phyloP scores from a whole-genome alignment of 2,329 filamentous ascomycete genomes.

The Cladorrhinum sp. region DNA sequence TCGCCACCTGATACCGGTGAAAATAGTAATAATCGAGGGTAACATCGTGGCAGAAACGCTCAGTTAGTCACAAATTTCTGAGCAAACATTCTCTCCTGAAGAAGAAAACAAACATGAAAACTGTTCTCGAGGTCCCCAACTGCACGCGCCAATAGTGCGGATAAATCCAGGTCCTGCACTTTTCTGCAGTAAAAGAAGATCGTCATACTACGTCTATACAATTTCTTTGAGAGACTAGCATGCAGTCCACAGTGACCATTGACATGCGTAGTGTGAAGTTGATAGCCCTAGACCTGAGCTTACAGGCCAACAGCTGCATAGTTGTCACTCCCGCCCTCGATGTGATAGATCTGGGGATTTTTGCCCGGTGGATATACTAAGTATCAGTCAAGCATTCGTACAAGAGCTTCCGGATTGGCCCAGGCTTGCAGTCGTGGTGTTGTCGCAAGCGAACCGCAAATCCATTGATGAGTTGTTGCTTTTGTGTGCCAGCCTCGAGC shows the following conservation, averaged over 20 bases:
- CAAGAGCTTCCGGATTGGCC: not conserved
- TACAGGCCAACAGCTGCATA: not conserved
- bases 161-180: not conserved
- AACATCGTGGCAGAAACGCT: not conserved
- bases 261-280: not conserved
- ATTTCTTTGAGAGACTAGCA: not conserved
- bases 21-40: not conserved
- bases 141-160: not conserved
- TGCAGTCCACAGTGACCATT: not conserved
- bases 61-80: not conserved
- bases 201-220: not conserved
- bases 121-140: not conserved
- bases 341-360: not conserved
- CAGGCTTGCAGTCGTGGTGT: not conserved
- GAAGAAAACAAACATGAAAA: not conserved
- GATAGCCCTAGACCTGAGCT: not conserved
- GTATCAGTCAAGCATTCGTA: not conserved
- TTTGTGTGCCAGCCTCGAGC: not conserved
- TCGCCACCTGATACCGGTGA: not conserved
- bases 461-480: not conserved
- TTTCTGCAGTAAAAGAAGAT: not conserved
- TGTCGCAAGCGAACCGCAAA: not conserved
- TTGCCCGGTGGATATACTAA: not conserved
- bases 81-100: not conserved
- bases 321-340: not conserved